Conservation (phyloP, 2,329 filamentous ascomycete genomes). For the Rhynchosporium agropyri region DNA sequence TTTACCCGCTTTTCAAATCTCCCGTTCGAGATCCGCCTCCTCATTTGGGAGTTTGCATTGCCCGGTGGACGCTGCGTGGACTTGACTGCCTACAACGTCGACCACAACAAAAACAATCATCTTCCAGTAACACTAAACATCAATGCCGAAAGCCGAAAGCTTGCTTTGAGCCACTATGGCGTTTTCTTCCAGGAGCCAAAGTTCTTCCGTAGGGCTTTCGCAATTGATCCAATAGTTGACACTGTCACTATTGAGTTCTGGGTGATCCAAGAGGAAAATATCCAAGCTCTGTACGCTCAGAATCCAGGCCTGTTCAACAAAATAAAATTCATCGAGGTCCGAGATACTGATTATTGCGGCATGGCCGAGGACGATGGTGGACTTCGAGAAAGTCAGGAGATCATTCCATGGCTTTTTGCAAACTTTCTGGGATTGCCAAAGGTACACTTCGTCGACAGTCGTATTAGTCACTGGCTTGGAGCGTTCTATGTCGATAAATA, state of each 20-base stretch:
- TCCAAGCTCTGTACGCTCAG: background rate
- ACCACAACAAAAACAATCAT: background rate
- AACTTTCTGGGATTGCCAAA: too few species aligned
- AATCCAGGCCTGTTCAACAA: background rate
- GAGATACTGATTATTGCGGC: background rate
- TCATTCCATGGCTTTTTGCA: too few species aligned
- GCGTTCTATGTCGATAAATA: too few species aligned
- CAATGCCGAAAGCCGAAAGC: background rate
- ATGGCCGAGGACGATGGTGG: background rate
- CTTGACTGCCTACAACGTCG: background rate
- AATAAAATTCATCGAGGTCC: background rate
- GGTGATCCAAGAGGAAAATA: background rate
- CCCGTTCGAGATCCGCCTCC: background rate
- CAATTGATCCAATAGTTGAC: background rate
- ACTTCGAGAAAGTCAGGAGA: background rate
- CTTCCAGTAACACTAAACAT: background rate
- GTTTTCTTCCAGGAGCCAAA: background rate
- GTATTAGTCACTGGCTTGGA: too few species aligned
- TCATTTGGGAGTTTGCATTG: background rate
- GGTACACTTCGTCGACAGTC: too few species aligned
- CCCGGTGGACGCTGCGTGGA: background rate
- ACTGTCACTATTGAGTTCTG: background rate
- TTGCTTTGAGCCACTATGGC: background rate
- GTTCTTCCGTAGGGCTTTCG: background rate
- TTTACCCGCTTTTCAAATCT: slow-evolving; percentile 11